Conservation (phyloP, 495 filamentous ascomycete species). For the Tuber borchii region DNA sequence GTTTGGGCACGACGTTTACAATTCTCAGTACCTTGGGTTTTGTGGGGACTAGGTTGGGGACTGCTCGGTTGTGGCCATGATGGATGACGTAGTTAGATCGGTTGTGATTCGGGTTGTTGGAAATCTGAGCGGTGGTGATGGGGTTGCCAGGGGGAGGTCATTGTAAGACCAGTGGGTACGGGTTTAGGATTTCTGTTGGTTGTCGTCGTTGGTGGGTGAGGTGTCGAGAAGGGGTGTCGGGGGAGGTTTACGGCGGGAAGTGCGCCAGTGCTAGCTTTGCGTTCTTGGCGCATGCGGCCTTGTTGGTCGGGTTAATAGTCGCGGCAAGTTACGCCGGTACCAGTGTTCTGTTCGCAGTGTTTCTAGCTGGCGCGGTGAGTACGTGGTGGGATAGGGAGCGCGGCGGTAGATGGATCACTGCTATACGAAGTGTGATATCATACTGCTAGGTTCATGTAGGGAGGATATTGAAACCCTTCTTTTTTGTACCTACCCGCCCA, state of each 20-base stretch:
- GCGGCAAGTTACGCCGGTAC: conserved; percentile 53
- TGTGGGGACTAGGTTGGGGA: conserved; percentile 57
- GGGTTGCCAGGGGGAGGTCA: conserved; percentile 21
- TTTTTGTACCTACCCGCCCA: conserved; percentile 51
- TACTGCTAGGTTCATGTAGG: conserved; percentile 50
- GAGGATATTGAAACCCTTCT: conserved; percentile 61
- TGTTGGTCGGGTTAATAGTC: conserved; percentile 49
- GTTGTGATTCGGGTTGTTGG: conserved; percentile 62
- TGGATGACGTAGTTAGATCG: conserved; percentile 78
- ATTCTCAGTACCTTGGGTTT: conserved; percentile 54
- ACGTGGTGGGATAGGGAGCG: conserved; percentile 50
- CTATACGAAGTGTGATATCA: conserved; percentile 56
- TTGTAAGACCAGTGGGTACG: conserved; percentile 41
- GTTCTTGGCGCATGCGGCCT: conserved; percentile 45
- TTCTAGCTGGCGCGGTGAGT: conserved; percentile 51
- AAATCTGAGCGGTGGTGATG: conserved; percentile 44
- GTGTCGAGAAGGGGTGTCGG: conserved; percentile 14
- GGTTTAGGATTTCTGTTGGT: conserved; percentile 23
- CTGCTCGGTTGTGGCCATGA: conserved; percentile 61
- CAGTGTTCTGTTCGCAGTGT: conserved; percentile 55
- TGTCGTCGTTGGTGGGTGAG: conserved; percentile 27
- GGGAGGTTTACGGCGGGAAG: conserved; percentile 11
- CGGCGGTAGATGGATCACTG: conserved; percentile 34
- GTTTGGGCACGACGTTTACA: conserved; percentile 71
- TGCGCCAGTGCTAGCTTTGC: conserved; percentile 21